Conservation (phyloP, 1,284 basidiomycete genomes). For the Mycosarcoma maydis region DNA sequence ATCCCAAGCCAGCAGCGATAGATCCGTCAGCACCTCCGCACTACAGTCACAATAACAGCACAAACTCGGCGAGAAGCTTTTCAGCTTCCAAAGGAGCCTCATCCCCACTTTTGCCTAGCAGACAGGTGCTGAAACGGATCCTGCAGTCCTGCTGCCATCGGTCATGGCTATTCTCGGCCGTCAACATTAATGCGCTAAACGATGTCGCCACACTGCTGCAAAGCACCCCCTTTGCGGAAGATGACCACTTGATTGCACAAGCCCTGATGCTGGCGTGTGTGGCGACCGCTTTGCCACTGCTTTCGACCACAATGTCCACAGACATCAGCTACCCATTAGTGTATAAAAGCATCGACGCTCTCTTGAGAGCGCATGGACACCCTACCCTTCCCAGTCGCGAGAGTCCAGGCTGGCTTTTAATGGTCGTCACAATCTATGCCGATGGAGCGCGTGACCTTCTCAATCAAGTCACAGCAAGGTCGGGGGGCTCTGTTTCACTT, state of each 20-base stretch:
- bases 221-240: not conserved
- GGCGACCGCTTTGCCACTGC: conserved; percentile 18
- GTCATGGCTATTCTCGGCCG: conserved; percentile 17
- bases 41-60: not conserved
- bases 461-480: conserved; percentile 2
- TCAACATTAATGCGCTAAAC: conserved; percentile 18
- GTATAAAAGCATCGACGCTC: conserved; percentile 10
- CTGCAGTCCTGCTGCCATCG: conserved; percentile 9
- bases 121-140: conserved; percentile 12
- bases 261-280: conserved; percentile 17
- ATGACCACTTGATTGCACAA: conserved; percentile 10
- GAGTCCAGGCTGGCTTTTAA: conserved; percentile 5
- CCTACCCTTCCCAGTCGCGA: not conserved
- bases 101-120: conserved; percentile 4
- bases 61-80: not conserved
- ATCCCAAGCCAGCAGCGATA: not conserved
- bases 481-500: not conserved
- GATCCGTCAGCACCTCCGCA: conserved; percentile 4
- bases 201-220: conserved; percentile 16
- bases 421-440: conserved; percentile 8
- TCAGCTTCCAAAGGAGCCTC: not conserved
- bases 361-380: not conserved
- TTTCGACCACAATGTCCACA: not conserved
- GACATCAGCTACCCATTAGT: conserved; percentile 7
- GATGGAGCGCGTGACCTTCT: conserved; percentile 15